Conservation (phyloP, 805 yeast species). For the Ogataea allantospora region DNA sequence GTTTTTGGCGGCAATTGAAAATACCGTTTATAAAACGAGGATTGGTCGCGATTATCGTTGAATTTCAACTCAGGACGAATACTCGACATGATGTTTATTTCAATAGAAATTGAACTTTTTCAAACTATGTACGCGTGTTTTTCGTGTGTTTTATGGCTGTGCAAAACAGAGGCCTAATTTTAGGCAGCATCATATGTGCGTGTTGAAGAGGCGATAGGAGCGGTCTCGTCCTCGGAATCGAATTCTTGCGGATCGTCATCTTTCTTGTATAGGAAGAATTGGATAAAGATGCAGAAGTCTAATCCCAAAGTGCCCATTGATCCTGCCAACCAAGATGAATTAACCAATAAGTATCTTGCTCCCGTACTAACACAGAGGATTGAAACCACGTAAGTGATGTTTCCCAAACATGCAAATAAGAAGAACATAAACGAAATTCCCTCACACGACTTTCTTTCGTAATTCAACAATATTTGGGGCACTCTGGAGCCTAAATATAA, state of each 20-base stretch:
- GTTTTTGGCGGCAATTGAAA: slow-evolving; percentile 49
- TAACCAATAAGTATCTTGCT: slow-evolving; percentile 67
- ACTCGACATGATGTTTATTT: slow-evolving; percentile 22
- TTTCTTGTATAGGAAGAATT: slow-evolving; percentile 72
- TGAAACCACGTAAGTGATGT: slow-evolving; percentile 83
- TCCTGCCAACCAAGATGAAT: slow-evolving; percentile 92
- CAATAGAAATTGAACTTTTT: slow-evolving; percentile 3
- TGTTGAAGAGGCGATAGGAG: slow-evolving; percentile 12
- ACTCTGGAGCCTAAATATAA: slow-evolving; percentile 83
- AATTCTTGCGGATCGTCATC: slow-evolving; percentile 31
- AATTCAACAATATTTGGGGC: slow-evolving; percentile 88
- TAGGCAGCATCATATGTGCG: slow-evolving; percentile 11
- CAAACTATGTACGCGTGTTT: slow-evolving; percentile 4
- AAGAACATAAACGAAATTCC: slow-evolving; percentile 93
- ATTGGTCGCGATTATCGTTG: slow-evolving; percentile 49
- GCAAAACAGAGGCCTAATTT: slow-evolving; percentile 1
- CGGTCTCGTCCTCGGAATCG: slow-evolving; percentile 20
- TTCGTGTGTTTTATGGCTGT: slow-evolving; percentile 2
- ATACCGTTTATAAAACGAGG: slow-evolving; percentile 46
- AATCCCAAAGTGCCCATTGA: slow-evolving; percentile 80
- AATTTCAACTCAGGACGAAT: slow-evolving; percentile 57
- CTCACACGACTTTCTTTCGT: slow-evolving; percentile 85
- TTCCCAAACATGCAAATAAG: slow-evolving; percentile 92
- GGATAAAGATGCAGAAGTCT: slow-evolving; percentile 82
- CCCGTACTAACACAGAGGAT: slow-evolving; percentile 75